Conservation (phyloP, 306 rosid species). For the Cyclanthera cordifolia region DNA sequence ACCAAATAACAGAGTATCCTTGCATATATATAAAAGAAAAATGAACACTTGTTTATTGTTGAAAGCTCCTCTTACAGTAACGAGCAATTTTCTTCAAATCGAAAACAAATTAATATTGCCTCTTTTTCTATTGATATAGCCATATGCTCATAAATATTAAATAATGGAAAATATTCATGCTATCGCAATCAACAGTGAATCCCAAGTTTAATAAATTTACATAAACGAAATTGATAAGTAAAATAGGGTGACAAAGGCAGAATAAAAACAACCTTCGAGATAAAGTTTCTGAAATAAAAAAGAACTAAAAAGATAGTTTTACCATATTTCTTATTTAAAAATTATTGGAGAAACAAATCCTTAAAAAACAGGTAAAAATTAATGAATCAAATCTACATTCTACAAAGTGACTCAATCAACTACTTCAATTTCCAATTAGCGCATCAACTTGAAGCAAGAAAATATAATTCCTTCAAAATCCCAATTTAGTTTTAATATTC, state of each 20-base stretch:
- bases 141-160: neutral
- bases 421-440: neutral
- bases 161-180: neutral
- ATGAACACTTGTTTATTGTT: neutral
- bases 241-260: neutral
- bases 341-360: neutral
- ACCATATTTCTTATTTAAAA: neutral
- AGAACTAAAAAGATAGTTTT: neutral
- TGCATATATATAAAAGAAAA: no score
- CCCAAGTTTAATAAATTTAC: neutral
- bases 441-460: neutral
- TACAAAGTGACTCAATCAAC: neutral
- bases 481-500: neutral
- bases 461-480: neutral
- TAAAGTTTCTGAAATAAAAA: neutral
- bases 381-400: neutral
- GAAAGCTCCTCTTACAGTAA: neutral
- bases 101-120: neutral
- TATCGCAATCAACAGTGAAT: neutral
- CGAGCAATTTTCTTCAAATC: neutral
- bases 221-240: neutral
- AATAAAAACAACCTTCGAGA: neutral
- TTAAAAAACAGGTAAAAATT: neutral
- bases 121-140: neutral
- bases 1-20: neutral